Percentiles rank a stretch among this genome's conserved stretches.
phyloP scores from a whole-genome alignment of 2,329 filamentous ascomycete species.

The Fusarium cyanostomum region DNA sequence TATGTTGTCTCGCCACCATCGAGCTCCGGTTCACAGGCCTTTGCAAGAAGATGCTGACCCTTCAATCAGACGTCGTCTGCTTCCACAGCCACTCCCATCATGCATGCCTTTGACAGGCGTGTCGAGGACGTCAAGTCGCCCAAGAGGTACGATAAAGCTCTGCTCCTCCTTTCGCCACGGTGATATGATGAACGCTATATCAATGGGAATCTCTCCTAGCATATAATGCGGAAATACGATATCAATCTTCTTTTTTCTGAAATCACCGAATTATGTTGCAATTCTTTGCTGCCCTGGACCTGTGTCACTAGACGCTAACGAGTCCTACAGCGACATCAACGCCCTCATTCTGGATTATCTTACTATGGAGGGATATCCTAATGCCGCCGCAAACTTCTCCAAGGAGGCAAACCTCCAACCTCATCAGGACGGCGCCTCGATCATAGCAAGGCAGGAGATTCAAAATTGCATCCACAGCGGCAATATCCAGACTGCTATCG shows the following conservation, averaged over 20 bases:
- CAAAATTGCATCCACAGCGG: constrained; percentile 86
- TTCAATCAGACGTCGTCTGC: constrained; percentile 71
- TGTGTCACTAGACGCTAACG: constrained; percentile 41
- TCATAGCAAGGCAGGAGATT: constrained; percentile 83
- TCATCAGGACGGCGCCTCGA: constrained; percentile 75
- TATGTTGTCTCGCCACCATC: constrained; percentile 28
- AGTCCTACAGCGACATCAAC: constrained; percentile 82
- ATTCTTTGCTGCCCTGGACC: constrained; percentile 4
- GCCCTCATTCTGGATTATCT: constrained; percentile 95
- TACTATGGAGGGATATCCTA: constrained; percentile 93
- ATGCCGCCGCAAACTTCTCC: constrained; percentile 91
- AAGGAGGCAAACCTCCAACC: constrained; percentile 88
- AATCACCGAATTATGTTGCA: constrained; percentile 6
- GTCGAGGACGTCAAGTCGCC: constrained; percentile 85
- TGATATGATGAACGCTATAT: constrained; percentile 82
- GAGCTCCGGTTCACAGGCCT: constrained; percentile 17
- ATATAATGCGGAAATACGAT: constrained; percentile 87
- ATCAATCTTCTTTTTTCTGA: constrained; percentile 73
- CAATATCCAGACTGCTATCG: constrained; percentile 85
- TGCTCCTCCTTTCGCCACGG: constrained; percentile 2
- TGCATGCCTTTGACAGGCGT: constrained; percentile 80
- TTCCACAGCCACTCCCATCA: constrained; percentile 75
- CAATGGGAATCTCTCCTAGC: constrained; percentile 99
- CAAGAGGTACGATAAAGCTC: constrained; percentile 77
- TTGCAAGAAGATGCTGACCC: constrained; percentile 28